Conservation (phyloP, 148 eudicot species). For the Nyssa sinensis region DNA sequence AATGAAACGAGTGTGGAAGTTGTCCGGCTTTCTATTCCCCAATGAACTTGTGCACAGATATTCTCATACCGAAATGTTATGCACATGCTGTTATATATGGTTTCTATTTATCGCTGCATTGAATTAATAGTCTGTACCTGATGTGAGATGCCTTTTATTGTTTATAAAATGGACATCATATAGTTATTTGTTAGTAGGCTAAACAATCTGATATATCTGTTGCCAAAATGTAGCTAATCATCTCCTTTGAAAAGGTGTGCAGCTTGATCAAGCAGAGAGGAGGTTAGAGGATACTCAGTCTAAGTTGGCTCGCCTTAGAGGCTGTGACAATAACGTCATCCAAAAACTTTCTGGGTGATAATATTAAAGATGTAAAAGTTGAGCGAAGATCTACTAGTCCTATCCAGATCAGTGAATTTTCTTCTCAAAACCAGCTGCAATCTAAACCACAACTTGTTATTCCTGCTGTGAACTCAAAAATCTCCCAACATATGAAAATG, state of each 20-base stretch:
- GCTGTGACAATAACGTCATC: conserved; percentile 29
- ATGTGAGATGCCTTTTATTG: neutral
- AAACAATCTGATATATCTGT: neutral
- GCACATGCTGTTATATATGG: neutral
- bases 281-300: conserved; percentile 59
- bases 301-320: conserved; percentile 64
- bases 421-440: conserved; percentile 34
- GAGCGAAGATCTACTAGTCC: conserved; percentile 53
- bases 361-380: conserved; percentile 34
- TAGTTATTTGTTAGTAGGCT: neutral
- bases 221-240: conserved; percentile 17
- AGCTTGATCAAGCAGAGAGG: conserved; percentile 77
- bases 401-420: conserved; percentile 25
- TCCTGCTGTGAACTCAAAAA: conserved; percentile 39
- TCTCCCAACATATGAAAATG: conserved; percentile 32
- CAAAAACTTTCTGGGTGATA: conserved; percentile 25
- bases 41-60: neutral
- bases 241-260: conserved; percentile 22
- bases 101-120: neutral
- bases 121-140: neutral
- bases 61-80: neutral
- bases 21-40: neutral
- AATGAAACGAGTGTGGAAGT: neutral
- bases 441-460: conserved; percentile 62
- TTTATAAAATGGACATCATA: neutral